phyloP scores from a whole-genome alignment of 2,329 filamentous ascomycete species.

The Claviceps humidiphila region DNA sequence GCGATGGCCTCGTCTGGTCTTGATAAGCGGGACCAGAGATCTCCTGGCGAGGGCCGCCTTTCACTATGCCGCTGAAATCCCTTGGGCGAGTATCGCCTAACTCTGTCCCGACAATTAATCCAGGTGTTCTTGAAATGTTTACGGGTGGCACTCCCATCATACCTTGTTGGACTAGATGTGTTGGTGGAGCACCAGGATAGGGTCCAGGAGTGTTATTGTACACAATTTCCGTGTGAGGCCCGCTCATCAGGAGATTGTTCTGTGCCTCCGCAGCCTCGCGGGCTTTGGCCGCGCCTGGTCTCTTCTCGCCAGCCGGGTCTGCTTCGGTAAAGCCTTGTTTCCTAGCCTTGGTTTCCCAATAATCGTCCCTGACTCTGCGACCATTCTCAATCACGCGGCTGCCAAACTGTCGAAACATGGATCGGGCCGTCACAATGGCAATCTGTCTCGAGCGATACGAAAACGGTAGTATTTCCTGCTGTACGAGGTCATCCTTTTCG shows the following conservation, averaged over 20 bases:
- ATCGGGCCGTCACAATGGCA: constrained; percentile 90
- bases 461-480: constrained; percentile 90
- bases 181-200: constrained; percentile 53
- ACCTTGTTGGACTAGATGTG: constrained; percentile 58
- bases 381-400: constrained; percentile 86
- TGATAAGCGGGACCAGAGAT: constrained; percentile 78
- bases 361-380: constrained; percentile 86
- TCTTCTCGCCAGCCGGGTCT: constrained; percentile 88
- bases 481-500: constrained; percentile 92
- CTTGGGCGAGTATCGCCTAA: constrained; percentile 63
- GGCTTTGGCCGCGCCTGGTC: constrained; percentile 80
- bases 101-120: constrained; percentile 71
- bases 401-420: constrained; percentile 98
- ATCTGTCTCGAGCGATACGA: constrained; percentile 98
- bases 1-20: constrained; percentile 67
- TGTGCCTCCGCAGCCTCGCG: constrained; percentile 67
- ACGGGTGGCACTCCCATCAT: constrained; percentile 53
- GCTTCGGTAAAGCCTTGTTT: constrained; percentile 98
- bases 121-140: constrained; percentile 60
- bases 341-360: constrained; percentile 93
- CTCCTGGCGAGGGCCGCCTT: constrained; percentile 76
- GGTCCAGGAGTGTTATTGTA: constrained; percentile 63
- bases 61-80: constrained; percentile 68
- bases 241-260: constrained; percentile 46
- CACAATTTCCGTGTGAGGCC: constrained; percentile 73